phyloP scores from a whole-genome alignment of 2,329 filamentous ascomycete genomes.

The Aspergillus pseudotamarii region DNA sequence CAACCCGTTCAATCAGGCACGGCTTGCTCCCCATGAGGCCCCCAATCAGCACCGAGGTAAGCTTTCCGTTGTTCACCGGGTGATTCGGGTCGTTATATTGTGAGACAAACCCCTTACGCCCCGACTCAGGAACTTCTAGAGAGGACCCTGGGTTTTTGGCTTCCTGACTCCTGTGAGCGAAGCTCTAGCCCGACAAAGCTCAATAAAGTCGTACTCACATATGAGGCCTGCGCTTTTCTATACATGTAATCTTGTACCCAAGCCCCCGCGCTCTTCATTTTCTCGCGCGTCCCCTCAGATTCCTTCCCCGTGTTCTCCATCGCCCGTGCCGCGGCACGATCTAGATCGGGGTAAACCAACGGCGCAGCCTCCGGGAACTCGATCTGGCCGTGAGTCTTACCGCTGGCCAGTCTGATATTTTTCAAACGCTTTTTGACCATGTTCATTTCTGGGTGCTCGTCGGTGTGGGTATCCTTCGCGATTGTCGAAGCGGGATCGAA shows the following conservation, averaged over 20 bases:
- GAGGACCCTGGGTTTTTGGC: no score
- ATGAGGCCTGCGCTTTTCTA: background rate
- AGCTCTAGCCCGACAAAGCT: fast-evolving
- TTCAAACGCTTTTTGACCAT: background rate
- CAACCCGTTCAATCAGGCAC: no score
- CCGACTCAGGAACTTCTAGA: no score
- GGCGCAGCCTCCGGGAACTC: background rate
- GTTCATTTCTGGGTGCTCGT: background rate
- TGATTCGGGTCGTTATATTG: no score
- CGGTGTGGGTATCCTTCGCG: background rate
- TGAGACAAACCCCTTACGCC: no score
- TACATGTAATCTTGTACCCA: background rate
- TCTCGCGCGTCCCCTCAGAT: no score
- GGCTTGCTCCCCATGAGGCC: no score
- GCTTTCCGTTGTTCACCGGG: no score
- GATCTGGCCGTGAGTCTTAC: background rate
- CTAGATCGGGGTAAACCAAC: background rate
- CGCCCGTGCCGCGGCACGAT: background rate
- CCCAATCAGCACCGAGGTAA: no score
- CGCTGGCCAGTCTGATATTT: background rate
- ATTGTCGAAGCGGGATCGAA: background rate
- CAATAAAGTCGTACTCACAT: background rate
- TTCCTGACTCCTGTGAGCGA: no score
- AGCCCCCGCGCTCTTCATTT: background rate
- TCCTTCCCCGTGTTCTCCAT: background rate